Percentiles rank a stretch among this genome's conserved stretches.
Evolutionary conservation across 2,329 filamentous ascomycete species (phyloP).

Genomic region (Penicillium sp.): DNA sequence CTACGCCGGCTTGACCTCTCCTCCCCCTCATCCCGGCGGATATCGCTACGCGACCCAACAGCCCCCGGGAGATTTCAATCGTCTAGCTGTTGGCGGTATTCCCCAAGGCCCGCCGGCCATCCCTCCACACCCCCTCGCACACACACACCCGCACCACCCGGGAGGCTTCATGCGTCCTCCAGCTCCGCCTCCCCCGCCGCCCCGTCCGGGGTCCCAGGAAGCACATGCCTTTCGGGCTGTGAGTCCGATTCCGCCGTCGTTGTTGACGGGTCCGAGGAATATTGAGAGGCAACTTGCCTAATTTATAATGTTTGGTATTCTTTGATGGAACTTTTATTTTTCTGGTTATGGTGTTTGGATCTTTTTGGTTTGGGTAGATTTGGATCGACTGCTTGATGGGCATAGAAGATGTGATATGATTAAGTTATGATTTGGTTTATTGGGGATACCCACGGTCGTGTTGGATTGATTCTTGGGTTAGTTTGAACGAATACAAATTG

Average conservation of each 20-base stretch:
- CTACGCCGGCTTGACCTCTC: constrained; percentile 23
- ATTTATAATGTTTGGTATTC: constrained; percentile 14
- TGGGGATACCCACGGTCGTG: constrained; percentile 20
- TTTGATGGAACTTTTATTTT: not conserved
- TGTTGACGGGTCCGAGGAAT: constrained; percentile 38
- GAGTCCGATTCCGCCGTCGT: constrained; percentile 30
- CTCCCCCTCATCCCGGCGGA: constrained; percentile 16
- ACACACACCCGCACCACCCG: constrained; percentile 21
- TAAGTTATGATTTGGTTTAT: constrained; percentile 10
- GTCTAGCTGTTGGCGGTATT: constrained; percentile 24
- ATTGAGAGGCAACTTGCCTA: constrained; percentile 48
- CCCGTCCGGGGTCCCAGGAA: constrained; percentile 28
- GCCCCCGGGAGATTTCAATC: constrained; percentile 29
- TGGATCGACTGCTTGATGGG: not conserved
- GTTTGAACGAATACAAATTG: not conserved
- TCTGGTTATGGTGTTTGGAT: not conserved
- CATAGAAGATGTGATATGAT: constrained; percentile 8
- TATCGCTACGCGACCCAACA: constrained; percentile 31
- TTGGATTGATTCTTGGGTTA: not conserved
- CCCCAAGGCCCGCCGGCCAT: constrained; percentile 18
- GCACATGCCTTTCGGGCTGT: constrained; percentile 27
- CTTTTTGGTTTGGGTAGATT: not conserved
- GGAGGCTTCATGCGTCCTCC: constrained; percentile 22
- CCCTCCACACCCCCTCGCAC: constrained; percentile 17
- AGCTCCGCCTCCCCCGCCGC: constrained; percentile 25